A percentile compares a stretch with the other conserved stretches of the same genome.
Evolutionary conservation across 257 asterid genomes (phyloP).

Genomic region (Solanum sparsipilum): DNA sequence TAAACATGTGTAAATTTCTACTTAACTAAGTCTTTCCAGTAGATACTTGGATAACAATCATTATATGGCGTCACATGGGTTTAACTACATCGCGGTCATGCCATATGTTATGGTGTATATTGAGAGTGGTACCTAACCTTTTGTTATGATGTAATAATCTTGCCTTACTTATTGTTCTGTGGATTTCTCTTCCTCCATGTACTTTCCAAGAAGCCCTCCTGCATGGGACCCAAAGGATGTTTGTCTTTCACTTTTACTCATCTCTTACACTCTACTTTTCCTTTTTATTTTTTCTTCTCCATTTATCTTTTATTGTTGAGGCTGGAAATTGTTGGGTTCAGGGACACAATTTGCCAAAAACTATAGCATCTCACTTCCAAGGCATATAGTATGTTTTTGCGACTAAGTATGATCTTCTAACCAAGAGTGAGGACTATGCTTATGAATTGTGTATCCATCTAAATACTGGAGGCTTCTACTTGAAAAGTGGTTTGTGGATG

Average conservation of each 20-base stretch:
- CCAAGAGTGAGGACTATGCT: not conserved
- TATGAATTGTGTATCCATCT: not conserved
- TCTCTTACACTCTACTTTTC: not conserved
- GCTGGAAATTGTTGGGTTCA: not conserved
- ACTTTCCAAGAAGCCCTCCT: not conserved
- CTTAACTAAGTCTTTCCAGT: not conserved
- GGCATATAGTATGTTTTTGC: not conserved
- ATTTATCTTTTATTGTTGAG: not conserved
- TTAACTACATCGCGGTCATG: not conserved
- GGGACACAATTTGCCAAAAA: not conserved
- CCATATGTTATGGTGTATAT: not conserved
- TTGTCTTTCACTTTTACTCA: not conserved
- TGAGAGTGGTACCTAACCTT: not conserved
- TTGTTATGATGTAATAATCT: not conserved
- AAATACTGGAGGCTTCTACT: not conserved
- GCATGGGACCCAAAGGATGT: not conserved
- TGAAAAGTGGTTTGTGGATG: not conserved
- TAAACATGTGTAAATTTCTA: not conserved
- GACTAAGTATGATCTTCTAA: not conserved
- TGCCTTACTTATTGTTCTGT: not conserved
- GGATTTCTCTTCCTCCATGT: not conserved
- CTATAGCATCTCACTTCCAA: not conserved
- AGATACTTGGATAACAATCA: not conserved
- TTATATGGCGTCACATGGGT: not conserved
- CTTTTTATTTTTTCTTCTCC: not conserved